phyloP scores from a whole-genome alignment of 2,329 filamentous ascomycete species.

The Emydomyces testavorans region DNA sequence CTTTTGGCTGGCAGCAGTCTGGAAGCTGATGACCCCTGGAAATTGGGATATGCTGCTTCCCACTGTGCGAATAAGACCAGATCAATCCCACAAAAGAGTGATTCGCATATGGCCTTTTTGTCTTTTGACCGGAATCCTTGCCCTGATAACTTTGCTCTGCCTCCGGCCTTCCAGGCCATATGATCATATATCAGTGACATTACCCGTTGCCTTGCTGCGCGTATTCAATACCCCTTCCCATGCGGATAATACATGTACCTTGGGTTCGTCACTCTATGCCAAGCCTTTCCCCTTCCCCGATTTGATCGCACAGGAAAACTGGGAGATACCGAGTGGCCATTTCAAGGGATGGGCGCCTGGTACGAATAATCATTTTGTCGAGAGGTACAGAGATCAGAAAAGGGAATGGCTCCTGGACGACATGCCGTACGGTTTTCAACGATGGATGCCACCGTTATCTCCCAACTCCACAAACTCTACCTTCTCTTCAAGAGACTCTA shows the following conservation, averaged over 20 bases:
- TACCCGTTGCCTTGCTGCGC: constrained; percentile 22
- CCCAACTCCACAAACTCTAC: neutral
- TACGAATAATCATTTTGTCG: constrained; percentile 11
- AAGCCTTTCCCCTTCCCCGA: constrained; percentile 22
- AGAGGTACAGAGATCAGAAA: constrained; percentile 7
- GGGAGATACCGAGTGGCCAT: constrained; percentile 21
- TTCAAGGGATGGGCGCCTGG: constrained; percentile 26
- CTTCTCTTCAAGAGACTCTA: neutral
- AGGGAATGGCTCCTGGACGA: constrained; percentile 20
- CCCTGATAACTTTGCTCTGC: constrained; percentile 17
- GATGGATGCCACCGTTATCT: constrained; percentile 16
- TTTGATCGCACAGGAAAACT: constrained; percentile 20
- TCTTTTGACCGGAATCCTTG: constrained; percentile 6
- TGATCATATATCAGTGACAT: constrained; percentile 23
- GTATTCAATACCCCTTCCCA: constrained; percentile 15
- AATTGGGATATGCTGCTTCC: constrained; percentile 17
- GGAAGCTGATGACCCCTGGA: constrained; percentile 12
- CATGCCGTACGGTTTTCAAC: constrained; percentile 22
- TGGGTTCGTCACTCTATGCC: constrained; percentile 6
- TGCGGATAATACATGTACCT: constrained; percentile 9
- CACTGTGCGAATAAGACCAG: constrained; percentile 4
- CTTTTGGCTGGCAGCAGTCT: constrained; percentile 20
- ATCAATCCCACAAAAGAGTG: constrained; percentile 8
- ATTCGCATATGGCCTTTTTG: constrained; percentile 19
- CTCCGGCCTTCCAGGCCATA: constrained; percentile 24